These are phyloP conservation scores for Monosporascus ibericus DNA, from an alignment of 2,329 filamentous ascomycete species.

Conservation along the genomic window DNA sequence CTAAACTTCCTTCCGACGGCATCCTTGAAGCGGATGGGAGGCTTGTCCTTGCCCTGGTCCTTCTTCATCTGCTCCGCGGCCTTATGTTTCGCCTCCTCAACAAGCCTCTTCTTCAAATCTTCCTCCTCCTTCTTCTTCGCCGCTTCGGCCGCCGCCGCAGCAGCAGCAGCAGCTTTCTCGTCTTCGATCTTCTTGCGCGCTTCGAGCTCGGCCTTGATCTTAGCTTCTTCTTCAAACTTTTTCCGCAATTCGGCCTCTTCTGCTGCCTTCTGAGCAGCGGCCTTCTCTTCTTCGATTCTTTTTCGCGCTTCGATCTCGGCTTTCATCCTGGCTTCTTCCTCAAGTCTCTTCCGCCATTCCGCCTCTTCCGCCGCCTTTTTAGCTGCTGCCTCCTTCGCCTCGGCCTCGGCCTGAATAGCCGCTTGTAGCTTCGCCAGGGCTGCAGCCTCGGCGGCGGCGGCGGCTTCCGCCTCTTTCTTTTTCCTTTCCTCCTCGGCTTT, in stretches of 20 bases:
- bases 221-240: conserved; percentile 24
- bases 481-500: conserved; percentile 22
- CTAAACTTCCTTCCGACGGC: conserved; percentile 87
- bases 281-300: conserved; percentile 29
- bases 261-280: conserved; percentile 19
- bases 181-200: conserved; percentile 32
- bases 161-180: conserved; percentile 32
- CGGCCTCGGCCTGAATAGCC: conserved; percentile 38
- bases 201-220: conserved; percentile 34
- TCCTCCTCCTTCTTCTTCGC: conserved; percentile 51
- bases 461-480: conserved; percentile 21
- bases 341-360: conserved; percentile 40
- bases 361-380: conserved; percentile 29
- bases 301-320: conserved; percentile 36
- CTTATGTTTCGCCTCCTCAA: conserved; percentile 41
- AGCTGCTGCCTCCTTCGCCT: conserved; percentile 32
- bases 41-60: conserved; percentile 53
- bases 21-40: conserved; percentile 84
- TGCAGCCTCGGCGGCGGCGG: conserved; percentile 43
- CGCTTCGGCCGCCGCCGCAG: conserved; percentile 41
- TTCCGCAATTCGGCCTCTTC: conserved; percentile 22
- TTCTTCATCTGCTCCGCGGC: conserved; percentile 37
- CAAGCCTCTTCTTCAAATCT: conserved; percentile 43
- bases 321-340: conserved; percentile 33
- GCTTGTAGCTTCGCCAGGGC: conserved; percentile 34